Base-by-base conservation (phyloP, 805 yeast species). In the Candida suzukii region DNA sequence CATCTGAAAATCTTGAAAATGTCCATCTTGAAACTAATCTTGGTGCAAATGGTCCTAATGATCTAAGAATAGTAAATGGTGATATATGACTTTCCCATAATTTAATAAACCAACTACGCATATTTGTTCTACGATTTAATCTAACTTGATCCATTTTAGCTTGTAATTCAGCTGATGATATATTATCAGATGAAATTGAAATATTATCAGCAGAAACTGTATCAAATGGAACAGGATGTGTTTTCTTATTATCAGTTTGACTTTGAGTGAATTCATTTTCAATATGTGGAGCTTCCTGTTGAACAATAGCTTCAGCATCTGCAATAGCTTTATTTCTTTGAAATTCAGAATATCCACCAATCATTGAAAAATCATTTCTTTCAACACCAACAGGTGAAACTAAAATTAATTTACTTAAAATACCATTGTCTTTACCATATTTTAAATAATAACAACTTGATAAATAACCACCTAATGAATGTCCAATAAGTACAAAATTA, bases 381-480 rank as follows among this genome's bases (percentile, higher is more conserved):
- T 84, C 93, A 14, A 84, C 80, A 1, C 95, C 95, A 1, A 80
- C 83, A 0, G 95, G 95, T 0, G 88, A 81, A 3, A 83, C 66
- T 31, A 85, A 61, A 4, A 82, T 66, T 48, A 85, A 56, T 43
- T 76, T 74, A n/a, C 69, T 61, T 12, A 85, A 67, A 5, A 47
- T 37, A 4, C 33, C 37, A 12, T 36, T 31, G 1, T 64, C 58
- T 0, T 73, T 58, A 0, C 87, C 84, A 49, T 78, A 68, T 44
- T 67, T 76, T 37, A 78, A 53, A 12, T 84, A 70, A 52, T 82
- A 84, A n/a, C 80, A 73, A 40, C 73, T 76, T 1, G 84, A 73
- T 57, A 88, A 64, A 51, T 83, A 80, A 0, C 87, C 93, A 34
- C 95, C 95, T 50, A 76, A 76, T 0, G 95, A 85, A 56, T 85